phyloP scores from a whole-genome alignment of 2,329 filamentous ascomycete genomes.

The Colletotrichum falcatum region DNA sequence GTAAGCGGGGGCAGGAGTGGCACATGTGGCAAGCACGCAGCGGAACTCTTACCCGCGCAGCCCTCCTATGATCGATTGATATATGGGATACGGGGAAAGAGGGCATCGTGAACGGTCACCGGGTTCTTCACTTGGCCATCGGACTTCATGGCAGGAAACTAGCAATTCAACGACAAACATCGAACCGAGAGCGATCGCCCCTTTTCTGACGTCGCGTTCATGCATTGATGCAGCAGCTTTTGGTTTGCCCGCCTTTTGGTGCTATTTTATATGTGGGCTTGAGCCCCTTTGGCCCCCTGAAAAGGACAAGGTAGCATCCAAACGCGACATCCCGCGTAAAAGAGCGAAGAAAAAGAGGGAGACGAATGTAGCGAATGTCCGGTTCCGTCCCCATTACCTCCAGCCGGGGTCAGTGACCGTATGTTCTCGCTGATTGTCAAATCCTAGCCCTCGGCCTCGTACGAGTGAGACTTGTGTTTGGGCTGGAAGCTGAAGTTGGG shows the following conservation, averaged over 20 bases:
- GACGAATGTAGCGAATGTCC: background rate
- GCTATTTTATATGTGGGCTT: background rate
- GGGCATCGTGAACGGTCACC: background rate
- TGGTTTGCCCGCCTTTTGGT: background rate
- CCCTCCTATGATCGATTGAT: background rate
- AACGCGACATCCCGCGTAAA: background rate
- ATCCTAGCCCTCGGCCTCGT: slow-evolving; percentile 77
- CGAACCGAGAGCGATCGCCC: no score
- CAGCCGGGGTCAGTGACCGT: background rate
- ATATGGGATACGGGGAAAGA: background rate
- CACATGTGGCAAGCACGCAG: background rate
- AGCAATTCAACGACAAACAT: background rate
- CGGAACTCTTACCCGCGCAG: background rate
- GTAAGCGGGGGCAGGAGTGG: background rate
- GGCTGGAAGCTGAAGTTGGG: slow-evolving; percentile 94
- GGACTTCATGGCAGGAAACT: background rate
- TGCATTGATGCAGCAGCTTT: background rate
- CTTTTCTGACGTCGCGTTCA: background rate
- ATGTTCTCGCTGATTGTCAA: slow-evolving; percentile 24
- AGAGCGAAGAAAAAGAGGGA: background rate
- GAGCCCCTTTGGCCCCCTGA: background rate
- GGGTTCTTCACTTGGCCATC: background rate
- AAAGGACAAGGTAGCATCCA: background rate
- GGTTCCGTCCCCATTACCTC: background rate
- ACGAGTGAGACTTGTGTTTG: slow-evolving; percentile 96